phyloP scores from a whole-genome alignment of 495 filamentous ascomycete species.

The Daldinia caldariorum region DNA sequence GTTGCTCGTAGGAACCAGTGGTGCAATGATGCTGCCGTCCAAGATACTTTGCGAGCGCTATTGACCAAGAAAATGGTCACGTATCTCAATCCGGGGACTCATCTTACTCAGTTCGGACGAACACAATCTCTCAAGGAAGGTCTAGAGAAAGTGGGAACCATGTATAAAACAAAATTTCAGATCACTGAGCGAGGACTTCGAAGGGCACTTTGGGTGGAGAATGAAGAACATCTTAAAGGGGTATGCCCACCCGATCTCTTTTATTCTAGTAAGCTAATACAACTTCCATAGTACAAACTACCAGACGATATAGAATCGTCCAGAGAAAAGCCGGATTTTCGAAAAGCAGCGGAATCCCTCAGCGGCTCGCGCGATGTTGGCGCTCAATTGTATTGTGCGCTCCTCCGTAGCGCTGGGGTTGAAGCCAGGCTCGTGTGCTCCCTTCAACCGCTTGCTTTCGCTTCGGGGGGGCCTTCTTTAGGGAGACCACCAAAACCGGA shows the following conservation, averaged over 20 bases:
- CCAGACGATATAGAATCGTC: conserved; percentile 63
- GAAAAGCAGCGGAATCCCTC: conserved; percentile 68
- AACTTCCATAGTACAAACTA: conserved; percentile 55
- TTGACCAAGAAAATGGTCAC: conserved; percentile 67
- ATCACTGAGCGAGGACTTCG: conserved; percentile 76
- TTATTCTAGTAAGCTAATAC: conserved; percentile 41
- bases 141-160: conserved; percentile 71
- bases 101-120: conserved; percentile 72
- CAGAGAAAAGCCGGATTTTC: conserved; percentile 75
- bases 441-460: conserved; percentile 82
- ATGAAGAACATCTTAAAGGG: conserved; percentile 66
- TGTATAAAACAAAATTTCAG: conserved; percentile 72
- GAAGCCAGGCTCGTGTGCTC: conserved; percentile 93
- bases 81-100: conserved; percentile 70
- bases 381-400: conserved; percentile 86
- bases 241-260: conserved; percentile 50
- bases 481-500: conserved; percentile 57
- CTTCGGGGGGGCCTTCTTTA: conserved; percentile 59
- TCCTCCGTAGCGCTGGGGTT: conserved; percentile 80
- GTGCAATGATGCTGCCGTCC: conserved; percentile 81
- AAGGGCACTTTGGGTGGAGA: conserved; percentile 76
- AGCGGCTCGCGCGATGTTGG: conserved; percentile 88
- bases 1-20: conserved; percentile 79
- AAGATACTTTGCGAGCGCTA: conserved; percentile 67
- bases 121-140: conserved; percentile 82